Conservation (phyloP, 306 rosid genomes). For the Medicago ruthenica region DNA sequence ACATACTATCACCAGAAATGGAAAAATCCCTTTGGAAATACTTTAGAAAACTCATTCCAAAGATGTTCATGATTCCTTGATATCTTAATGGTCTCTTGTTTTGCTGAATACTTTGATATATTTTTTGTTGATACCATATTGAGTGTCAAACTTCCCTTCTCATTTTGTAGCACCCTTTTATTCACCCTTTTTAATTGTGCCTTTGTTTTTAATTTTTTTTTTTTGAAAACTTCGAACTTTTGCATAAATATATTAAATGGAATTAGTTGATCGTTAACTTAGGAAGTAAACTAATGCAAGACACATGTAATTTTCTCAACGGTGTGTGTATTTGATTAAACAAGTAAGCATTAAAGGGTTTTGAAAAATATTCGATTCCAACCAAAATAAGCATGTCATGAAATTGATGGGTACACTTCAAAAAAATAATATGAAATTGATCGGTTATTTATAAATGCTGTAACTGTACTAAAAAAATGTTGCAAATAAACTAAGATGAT, state of each 20-base stretch:
- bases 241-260: background rate
- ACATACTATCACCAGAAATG: slow-evolving; percentile 15
- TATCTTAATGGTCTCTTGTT: background rate
- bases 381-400: slow-evolving; percentile 5
- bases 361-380: slow-evolving; percentile 10
- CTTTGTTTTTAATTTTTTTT: too few species aligned
- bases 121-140: background rate
- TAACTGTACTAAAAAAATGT: too few species aligned
- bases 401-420: background rate
- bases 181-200: background rate
- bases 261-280: slow-evolving; percentile 2
- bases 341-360: background rate
- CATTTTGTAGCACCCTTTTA: background rate
- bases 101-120: slow-evolving; percentile 6
- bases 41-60: slow-evolving; percentile 3
- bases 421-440: too few species aligned
- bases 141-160: slow-evolving; percentile 21
- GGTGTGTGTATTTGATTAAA: slow-evolving; percentile 15
- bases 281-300: slow-evolving; percentile 14
- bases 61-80: slow-evolving; percentile 28
- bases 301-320: slow-evolving; percentile 20
- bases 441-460: too few species aligned
- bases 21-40: slow-evolving; percentile 6
- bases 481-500: too few species aligned
- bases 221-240: slow-evolving; percentile 25